A percentile compares a stretch with the other conserved stretches of the same genome.
Evolutionary conservation across 164 flowering plant species (phyloP).

Genomic region (Magnolia kwangsiensis): DNA sequence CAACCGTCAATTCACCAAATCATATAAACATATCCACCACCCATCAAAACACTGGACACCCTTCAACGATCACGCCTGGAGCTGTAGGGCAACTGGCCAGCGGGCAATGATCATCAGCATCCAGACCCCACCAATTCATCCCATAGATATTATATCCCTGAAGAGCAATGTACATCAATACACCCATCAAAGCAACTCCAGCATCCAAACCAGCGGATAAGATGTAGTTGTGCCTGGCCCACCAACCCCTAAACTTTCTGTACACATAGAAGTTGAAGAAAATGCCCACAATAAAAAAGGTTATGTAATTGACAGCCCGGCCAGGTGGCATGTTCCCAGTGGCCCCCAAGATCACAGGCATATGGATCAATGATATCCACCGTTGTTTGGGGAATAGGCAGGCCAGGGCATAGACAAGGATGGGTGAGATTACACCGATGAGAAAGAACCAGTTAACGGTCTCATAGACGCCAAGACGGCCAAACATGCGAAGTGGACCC

Average conservation of each 20-base stretch:
- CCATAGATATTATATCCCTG: constrained; percentile 40
- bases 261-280: constrained; percentile 81
- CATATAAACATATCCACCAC: constrained; percentile 19
- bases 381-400: constrained; percentile 65
- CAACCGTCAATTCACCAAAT: constrained; percentile 11
- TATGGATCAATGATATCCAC: constrained; percentile 84
- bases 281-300: constrained; percentile 72
- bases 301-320: constrained; percentile 65
- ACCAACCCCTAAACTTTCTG: constrained; percentile 75
- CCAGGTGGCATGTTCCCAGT: constrained; percentile 84
- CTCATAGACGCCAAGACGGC: constrained; percentile 54
- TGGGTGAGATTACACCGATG: constrained; percentile 72
- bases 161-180: constrained; percentile 58
- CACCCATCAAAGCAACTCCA: constrained; percentile 88
- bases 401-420: constrained; percentile 67
- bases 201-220: constrained; percentile 91
- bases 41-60: constrained; percentile 42
- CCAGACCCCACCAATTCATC: constrained; percentile 74
- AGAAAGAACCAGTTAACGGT: constrained; percentile 90
- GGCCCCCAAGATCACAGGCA: constrained; percentile 86
- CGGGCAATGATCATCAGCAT: constrained; percentile 64
- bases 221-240: constrained; percentile 85
- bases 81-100: constrained; percentile 82
- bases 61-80: constrained; percentile 52
- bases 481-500: constrained; percentile 80